phyloP scores from a whole-genome alignment of 2,329 filamentous ascomycete species.

The Scedosporium minutisporum region DNA sequence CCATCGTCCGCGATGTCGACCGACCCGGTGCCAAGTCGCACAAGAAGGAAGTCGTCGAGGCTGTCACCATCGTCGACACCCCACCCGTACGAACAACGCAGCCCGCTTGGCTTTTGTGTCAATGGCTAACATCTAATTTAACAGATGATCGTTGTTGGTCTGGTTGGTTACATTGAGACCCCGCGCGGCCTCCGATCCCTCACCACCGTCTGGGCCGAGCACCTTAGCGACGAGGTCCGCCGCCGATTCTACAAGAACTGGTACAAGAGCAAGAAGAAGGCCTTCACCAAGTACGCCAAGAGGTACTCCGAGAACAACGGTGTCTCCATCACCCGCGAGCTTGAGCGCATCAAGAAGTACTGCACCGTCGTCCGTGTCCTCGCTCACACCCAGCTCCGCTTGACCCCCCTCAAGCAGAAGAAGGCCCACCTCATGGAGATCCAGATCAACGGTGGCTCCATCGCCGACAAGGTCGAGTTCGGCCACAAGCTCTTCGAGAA shows the following conservation, averaged over 20 bases:
- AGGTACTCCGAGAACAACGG: constrained; percentile 94
- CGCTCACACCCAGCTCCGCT: constrained; percentile 98
- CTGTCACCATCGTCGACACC: constrained; percentile 80
- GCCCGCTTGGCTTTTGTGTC: constrained; percentile 65
- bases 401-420: constrained; percentile 99
- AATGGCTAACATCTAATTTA: constrained; percentile 56
- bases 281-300: constrained; percentile 99
- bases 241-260: constrained; percentile 99
- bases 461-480: constrained; percentile 96
- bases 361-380: constrained; percentile 98
- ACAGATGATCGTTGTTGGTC: constrained; percentile 98
- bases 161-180: constrained; percentile 99
- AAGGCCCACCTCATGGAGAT: constrained; percentile 99
- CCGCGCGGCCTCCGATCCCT: constrained; percentile 98
- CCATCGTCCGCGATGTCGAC: constrained; percentile 98
- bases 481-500: constrained; percentile 97
- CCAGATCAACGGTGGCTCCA: constrained; percentile 95
- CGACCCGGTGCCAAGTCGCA: constrained; percentile 98
- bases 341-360: constrained; percentile 99
- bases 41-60: constrained; percentile 97
- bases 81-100: constrained; percentile 89
- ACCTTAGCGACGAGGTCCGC: constrained; percentile 97
- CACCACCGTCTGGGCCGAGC: constrained; percentile 99
- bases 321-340: constrained; percentile 85
- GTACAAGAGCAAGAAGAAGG: constrained; percentile 99